Evolutionary conservation across 177 flowering plant species (phyloP).

Genomic region (Vitis hybrid): DNA sequence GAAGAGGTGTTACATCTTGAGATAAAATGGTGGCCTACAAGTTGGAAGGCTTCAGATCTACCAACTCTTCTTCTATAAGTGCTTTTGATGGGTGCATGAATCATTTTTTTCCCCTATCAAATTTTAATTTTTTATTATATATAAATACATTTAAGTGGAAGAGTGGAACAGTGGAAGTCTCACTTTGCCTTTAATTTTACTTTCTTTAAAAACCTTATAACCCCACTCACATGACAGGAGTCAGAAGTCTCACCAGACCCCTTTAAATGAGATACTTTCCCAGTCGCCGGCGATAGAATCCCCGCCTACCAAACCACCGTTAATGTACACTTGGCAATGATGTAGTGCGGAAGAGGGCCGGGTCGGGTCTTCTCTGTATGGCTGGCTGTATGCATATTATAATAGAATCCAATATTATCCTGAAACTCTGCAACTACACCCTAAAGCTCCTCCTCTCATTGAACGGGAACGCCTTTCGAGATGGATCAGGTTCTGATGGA

Average conservation of each 20-base stretch:
- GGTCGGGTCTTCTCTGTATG: background rate
- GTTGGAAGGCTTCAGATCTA: slow-evolving; percentile 24
- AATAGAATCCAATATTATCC: background rate
- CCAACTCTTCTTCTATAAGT: slow-evolving; percentile 24
- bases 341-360: background rate
- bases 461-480: slow-evolving; percentile 35
- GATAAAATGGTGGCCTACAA: background rate
- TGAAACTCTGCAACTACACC: slow-evolving; percentile 6
- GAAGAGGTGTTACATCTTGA: background rate
- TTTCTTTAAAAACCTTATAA: slow-evolving; percentile 26
- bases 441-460: background rate
- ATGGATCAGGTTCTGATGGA: slow-evolving; percentile 33
- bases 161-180: slow-evolving; percentile 15
- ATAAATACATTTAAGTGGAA: background rate
- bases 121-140: background rate
- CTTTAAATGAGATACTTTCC: slow-evolving; percentile 29
- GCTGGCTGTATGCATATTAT: too few relatives aligned
- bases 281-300: slow-evolving; percentile 19
- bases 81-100: slow-evolving; percentile 23
- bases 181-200: slow-evolving; percentile 26
- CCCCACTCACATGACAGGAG: slow-evolving; percentile 73
- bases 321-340: slow-evolving; percentile 10
- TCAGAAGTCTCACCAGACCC: slow-evolving; percentile 46
- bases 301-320: slow-evolving; percentile 8
- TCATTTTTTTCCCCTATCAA: slow-evolving; percentile 4